These are phyloP conservation scores for Ustilago nuda DNA, from an alignment of 1,284 basidiomycete species.

Conservation along the genomic window DNA sequence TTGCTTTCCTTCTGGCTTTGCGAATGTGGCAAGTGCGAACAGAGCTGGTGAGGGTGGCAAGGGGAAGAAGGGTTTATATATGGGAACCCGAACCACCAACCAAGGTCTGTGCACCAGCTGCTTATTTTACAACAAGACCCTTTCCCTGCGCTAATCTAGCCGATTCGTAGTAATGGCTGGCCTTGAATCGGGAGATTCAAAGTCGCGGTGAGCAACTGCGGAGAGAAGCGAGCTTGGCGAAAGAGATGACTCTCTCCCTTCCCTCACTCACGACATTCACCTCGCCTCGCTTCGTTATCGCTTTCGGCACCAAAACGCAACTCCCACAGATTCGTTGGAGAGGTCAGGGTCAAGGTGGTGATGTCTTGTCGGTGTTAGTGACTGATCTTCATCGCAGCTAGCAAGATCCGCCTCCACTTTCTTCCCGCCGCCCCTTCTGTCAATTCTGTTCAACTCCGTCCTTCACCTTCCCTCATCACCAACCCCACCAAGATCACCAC, in stretches of 20 bases:
- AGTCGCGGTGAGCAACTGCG: not conserved
- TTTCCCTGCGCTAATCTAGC: not conserved
- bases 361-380: not conserved
- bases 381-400: not conserved
- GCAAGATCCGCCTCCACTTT: not conserved
- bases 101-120: no score
- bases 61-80: not conserved
- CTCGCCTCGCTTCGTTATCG: no score
- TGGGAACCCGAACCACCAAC: not conserved
- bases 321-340: no score
- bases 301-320: no score
- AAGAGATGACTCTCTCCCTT: constrained; percentile 18
- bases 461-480: constrained; percentile 2
- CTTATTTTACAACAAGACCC: no score
- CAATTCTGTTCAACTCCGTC: not conserved
- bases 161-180: not conserved
- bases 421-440: not conserved
- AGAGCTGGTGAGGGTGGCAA: not conserved
- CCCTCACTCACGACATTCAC: no score
- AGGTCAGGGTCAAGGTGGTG: no score
- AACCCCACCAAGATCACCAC: not conserved
- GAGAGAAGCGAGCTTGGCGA: not conserved
- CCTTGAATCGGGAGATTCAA: not conserved
- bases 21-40: not conserved
- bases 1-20: not conserved